These are phyloP conservation scores for Populus tremula DNA, from an alignment of 345 rosid species.

Conservation along the genomic window DNA sequence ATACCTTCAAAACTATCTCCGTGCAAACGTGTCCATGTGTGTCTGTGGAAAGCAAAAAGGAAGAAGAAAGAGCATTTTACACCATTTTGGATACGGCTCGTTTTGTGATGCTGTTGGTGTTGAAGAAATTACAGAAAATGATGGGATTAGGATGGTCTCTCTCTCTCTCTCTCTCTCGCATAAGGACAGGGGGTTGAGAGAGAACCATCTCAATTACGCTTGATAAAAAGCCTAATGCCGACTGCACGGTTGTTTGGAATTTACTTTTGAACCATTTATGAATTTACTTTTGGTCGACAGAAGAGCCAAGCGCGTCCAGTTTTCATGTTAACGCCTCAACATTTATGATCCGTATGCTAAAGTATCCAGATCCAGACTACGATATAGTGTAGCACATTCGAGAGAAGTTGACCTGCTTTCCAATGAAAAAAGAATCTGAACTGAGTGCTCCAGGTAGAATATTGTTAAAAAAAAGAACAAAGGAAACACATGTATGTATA, in stretches of 20 bases:
- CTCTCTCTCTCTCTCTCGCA: background rate
- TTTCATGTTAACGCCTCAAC: background rate
- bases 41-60: too few relatives aligned
- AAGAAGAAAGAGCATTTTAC: background rate
- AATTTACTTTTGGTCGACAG: background rate
- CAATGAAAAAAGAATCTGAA: background rate
- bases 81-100: background rate
- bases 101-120: background rate
- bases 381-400: background rate
- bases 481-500: background rate
- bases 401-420: background rate
- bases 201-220: background rate
- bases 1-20: slow-evolving; percentile 16
- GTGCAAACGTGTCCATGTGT: background rate
- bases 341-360: too few relatives aligned
- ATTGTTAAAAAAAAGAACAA: background rate
- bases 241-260: background rate
- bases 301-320: background rate
- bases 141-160: background rate
- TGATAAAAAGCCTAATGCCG: background rate
- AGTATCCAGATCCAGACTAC: background rate
- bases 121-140: background rate
- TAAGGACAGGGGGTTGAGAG: background rate
- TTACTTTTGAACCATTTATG: background rate
- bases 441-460: background rate